Evolutionary conservation across 495 filamentous ascomycete species (phyloP), one percentile per base, ranked within the genome.

Genomic region (Lepraria neglecta): DNA sequence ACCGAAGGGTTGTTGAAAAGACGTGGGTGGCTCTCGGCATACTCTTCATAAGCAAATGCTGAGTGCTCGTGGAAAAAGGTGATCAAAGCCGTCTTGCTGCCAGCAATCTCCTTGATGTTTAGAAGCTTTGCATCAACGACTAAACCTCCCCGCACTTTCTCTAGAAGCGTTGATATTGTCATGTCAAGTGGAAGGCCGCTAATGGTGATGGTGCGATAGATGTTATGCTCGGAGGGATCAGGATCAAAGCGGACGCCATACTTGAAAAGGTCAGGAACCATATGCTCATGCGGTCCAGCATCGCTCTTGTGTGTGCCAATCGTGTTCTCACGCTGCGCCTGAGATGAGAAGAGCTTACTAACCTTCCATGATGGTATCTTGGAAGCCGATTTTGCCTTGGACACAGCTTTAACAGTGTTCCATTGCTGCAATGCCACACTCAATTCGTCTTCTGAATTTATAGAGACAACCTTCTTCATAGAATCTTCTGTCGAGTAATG

Each of bases 121-220:
- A 67, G 55, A 28, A 67, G 45, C 27, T 54, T 60, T 0, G 50
- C 50, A 17, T 64, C 42, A 14, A 65, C 7, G 0, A 67, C 21
- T 0, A 46, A 28, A 4, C 65, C 65, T 3, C 67, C 67, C 4
- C 58, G 47, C 4, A 69, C 62, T 19, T 51, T 31, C 3, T 58
- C 4, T 2, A 69, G 50, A 14, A 69, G 15, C 42, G 21, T 19
- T 1, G 0, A 6, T 31, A 66, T 47, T 5, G 21, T 55, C 6
- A 60, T 6, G 19, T 27, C 21, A 11, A 55, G 24, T 3, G 60
- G 33, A 9, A 69, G 24, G 10, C 30, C 24, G 17, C 40, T 56
- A 3, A 69, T 52, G 0, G 44, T 31, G 1, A 69, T 21, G 5
- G 67, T 67, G 1, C 67, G 64, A 54, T 61, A 66, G n/a, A 62